Evolutionary conservation across 2,329 filamentous ascomycete species (phyloP).

Genomic region (Aspergillus sp.): DNA sequence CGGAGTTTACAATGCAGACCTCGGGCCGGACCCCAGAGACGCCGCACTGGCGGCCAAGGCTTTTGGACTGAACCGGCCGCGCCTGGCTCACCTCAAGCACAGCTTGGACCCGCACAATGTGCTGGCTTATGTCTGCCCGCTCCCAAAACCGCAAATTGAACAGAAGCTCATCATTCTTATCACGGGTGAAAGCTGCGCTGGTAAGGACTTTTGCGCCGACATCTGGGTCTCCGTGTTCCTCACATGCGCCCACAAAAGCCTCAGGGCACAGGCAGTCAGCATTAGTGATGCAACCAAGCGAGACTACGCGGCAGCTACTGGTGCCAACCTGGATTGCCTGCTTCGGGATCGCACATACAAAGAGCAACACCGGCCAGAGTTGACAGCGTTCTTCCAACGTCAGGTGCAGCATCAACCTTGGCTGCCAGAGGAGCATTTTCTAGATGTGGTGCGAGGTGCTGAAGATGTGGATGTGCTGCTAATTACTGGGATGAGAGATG

Average conservation of each 20-base stretch:
- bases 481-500: slow-evolving; percentile 59
- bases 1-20: slow-evolving; percentile 55
- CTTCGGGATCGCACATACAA: slow-evolving; percentile 54
- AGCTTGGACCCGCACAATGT: slow-evolving; percentile 45
- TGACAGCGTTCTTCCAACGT: slow-evolving; percentile 48
- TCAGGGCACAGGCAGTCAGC: slow-evolving; percentile 42
- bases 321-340: slow-evolving; percentile 44
- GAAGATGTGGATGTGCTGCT: slow-evolving; percentile 49
- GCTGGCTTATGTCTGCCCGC: slow-evolving; percentile 51
- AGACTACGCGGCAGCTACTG: slow-evolving; percentile 48
- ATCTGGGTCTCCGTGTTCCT: slow-evolving; percentile 45
- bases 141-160: slow-evolving; percentile 32
- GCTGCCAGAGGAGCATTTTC: slow-evolving; percentile 48
- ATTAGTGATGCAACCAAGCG: slow-evolving; percentile 54
- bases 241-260: slow-evolving; percentile 10
- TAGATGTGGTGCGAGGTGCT: slow-evolving; percentile 38
- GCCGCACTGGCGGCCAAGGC: slow-evolving; percentile 44
- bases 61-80: slow-evolving; percentile 50
- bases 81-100: slow-evolving; percentile 48
- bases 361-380: slow-evolving; percentile 49
- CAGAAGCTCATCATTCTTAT: slow-evolving; percentile 52
- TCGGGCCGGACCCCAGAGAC: slow-evolving; percentile 58
- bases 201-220: slow-evolving; percentile 56
- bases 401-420: slow-evolving; percentile 40
- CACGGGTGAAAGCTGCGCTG: slow-evolving; percentile 44